A percentile compares a stretch with the other conserved stretches of the same genome.
Conservation (phyloP, 768 basidiomycete species). For the Russula lepida region DNA sequence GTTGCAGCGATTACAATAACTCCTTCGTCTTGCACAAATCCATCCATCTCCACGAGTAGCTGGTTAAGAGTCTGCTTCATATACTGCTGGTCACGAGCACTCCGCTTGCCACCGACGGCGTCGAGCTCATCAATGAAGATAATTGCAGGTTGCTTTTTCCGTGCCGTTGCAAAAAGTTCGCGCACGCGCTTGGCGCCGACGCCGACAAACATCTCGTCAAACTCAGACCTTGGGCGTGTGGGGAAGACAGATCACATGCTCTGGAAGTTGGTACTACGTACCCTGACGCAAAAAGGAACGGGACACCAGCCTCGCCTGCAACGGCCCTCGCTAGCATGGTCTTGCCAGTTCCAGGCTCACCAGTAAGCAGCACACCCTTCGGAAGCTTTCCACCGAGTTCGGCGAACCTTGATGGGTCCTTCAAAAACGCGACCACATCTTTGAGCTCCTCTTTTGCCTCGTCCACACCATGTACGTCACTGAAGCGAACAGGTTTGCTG, state of each 20-base stretch:
- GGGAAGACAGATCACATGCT: background rate
- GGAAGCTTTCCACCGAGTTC: conserved; percentile 89
- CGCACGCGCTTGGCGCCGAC: conserved; percentile 92
- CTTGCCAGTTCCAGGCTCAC: conserved; percentile 93
- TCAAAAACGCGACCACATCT: conserved; percentile 92
- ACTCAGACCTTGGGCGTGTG: conserved; percentile 59
- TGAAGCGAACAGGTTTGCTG: conserved; percentile 73
- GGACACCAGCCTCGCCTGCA: conserved; percentile 96
- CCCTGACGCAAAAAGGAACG: conserved; percentile 96
- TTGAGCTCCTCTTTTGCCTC: conserved; percentile 93
- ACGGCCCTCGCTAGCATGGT: conserved; percentile 96
- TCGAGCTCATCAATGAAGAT: conserved; percentile 98
- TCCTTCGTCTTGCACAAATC: conserved; percentile 88
- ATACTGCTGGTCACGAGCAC: conserved; percentile 75
- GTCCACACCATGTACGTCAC: conserved; percentile 95
- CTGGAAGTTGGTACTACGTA: conserved; percentile 3
- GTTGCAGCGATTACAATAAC: conserved; percentile 96
- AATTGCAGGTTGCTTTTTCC: conserved; percentile 92
- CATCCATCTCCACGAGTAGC: conserved; percentile 94
- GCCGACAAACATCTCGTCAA: conserved; percentile 97
- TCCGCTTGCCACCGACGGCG: conserved; percentile 86
- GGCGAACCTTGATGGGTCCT: conserved; percentile 85
- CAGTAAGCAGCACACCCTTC: conserved; percentile 88
- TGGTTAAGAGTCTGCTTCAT: conserved; percentile 95
- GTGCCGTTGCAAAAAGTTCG: conserved; percentile 88